Evolutionary conservation across 495 filamentous ascomycete species (phyloP).

Genomic region (Penicillium paxilli): DNA sequence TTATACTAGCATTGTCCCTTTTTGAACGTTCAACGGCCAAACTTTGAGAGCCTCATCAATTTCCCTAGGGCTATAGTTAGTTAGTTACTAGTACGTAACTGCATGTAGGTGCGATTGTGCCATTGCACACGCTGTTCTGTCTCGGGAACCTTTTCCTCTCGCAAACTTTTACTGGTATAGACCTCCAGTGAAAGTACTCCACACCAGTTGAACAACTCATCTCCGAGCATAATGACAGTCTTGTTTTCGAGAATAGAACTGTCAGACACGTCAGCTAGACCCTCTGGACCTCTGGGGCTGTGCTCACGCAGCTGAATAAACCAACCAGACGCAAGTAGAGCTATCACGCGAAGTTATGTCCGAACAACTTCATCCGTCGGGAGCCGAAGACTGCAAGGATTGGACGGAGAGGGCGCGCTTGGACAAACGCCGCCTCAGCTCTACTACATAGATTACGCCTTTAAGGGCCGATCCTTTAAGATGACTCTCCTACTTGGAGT

Average conservation of each 20-base stretch:
- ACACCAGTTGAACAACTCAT: neutral
- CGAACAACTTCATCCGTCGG: constrained; percentile 8
- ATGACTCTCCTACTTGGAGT: neutral
- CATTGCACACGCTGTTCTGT: neutral
- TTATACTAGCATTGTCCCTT: neutral
- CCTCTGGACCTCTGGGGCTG: neutral
- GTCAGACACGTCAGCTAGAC: constrained; percentile 21
- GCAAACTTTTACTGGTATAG: neutral
- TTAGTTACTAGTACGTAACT: no score
- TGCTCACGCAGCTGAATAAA: neutral
- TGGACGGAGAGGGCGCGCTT: constrained; percentile 5
- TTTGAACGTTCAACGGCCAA: neutral
- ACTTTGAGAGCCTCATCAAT: neutral
- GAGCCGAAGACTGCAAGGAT: constrained; percentile 6
- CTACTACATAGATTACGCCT: neutral
- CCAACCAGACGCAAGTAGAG: neutral
- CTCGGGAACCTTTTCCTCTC: neutral
- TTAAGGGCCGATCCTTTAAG: neutral
- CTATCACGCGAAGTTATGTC: constrained; percentile 4
- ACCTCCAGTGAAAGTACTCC: neutral
- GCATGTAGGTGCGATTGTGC: neutral
- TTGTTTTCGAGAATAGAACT: neutral
- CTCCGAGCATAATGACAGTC: neutral
- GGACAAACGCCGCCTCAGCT: neutral
- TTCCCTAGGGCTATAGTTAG: neutral